Percentiles rank a stretch among this genome's conserved stretches.
phyloP scores from a whole-genome alignment of 768 basidiomycete species.

The Amanita fuliginea region DNA sequence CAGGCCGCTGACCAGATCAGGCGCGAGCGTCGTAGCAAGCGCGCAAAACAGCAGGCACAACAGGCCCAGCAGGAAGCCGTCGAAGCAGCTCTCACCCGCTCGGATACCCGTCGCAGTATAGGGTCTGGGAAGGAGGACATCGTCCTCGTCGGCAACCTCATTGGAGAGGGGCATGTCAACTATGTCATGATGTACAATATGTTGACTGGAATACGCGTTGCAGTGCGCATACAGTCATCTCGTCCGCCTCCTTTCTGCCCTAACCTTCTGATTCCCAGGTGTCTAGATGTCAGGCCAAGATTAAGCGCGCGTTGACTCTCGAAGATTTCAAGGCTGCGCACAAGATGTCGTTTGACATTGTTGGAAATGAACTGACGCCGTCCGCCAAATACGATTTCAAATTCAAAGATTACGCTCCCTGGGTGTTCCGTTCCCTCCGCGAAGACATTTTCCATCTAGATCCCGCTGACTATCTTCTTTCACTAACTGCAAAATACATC shows the following conservation, averaged over 20 bases:
- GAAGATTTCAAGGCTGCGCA: slow-evolving; percentile 85
- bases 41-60: slow-evolving; percentile 43
- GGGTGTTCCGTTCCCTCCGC: slow-evolving; percentile 92
- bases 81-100: slow-evolving; percentile 41
- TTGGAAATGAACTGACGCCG: slow-evolving; percentile 96
- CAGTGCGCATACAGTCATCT: slow-evolving; percentile 38
- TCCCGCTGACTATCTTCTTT: slow-evolving; percentile 94
- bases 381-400: slow-evolving; percentile 99
- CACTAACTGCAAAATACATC: slow-evolving; percentile 95
- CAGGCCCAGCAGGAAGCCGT: slow-evolving; percentile 39
- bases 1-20: slow-evolving; percentile 84
- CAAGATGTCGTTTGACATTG: slow-evolving; percentile 95
- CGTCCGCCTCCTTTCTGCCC: slow-evolving; percentile 1
- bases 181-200: slow-evolving; percentile 99
- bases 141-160: slow-evolving; percentile 86
- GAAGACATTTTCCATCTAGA: slow-evolving; percentile 94
- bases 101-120: slow-evolving; percentile 11
- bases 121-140: slow-evolving; percentile 30
- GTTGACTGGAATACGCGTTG: slow-evolving; percentile 96
- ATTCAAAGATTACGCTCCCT: slow-evolving; percentile 98
- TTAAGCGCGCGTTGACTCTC: slow-evolving; percentile 70
- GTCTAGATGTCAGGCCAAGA: slow-evolving; percentile 93
- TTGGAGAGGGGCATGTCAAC: slow-evolving; percentile 98
- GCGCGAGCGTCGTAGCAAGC: slow-evolving; percentile 62
- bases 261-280: slow-evolving; percentile 39